A percentile compares a stretch with the other conserved stretches of the same genome.
Conservation (phyloP, 2,329 filamentous ascomycete species). For the Neonectria hederae region DNA sequence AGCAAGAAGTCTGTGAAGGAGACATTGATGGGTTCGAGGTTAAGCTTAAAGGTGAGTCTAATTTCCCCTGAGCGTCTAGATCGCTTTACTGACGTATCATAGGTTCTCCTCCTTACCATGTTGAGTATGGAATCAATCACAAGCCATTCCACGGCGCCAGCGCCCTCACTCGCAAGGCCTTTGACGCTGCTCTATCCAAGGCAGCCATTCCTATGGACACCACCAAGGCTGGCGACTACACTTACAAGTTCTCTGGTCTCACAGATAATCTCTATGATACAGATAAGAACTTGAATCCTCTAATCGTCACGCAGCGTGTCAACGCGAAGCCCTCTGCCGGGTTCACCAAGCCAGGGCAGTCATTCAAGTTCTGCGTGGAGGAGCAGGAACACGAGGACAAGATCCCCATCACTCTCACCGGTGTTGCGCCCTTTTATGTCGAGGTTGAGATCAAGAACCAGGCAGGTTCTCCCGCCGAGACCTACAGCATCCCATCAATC, state of each 20-base stretch:
- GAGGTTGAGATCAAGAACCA: conserved; percentile 96
- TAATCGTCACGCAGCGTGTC: conserved; percentile 83
- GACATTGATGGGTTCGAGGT: conserved; percentile 92
- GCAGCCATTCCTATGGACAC: conserved; percentile 90
- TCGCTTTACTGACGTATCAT: conserved; percentile 43
- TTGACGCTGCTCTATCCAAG: conserved; percentile 80
- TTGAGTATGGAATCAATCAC: conserved; percentile 83
- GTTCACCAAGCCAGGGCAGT: conserved; percentile 88
- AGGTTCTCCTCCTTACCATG: conserved; percentile 82
- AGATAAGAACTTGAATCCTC: conserved; percentile 70
- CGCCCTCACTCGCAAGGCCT: conserved; percentile 72
- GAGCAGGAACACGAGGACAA: conserved; percentile 83
- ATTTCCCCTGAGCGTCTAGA: not conserved
- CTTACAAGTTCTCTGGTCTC: conserved; percentile 85
- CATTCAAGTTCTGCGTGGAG: conserved; percentile 93
- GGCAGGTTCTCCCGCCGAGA: conserved; percentile 79
- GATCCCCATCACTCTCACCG: conserved; percentile 87
- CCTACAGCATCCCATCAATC: conserved; percentile 84
- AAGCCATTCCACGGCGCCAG: conserved; percentile 73
- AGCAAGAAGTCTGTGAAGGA: conserved; percentile 90
- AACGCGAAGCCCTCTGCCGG: conserved; percentile 83
- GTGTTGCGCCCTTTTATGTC: conserved; percentile 85
- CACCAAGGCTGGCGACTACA: conserved; percentile 80
- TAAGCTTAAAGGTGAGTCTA: conserved; percentile 72
- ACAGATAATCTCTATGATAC: conserved; percentile 88